Evolutionary conservation across 2,329 filamentous ascomycete genomes (phyloP).

Genomic region (Penicillium decumbens): DNA sequence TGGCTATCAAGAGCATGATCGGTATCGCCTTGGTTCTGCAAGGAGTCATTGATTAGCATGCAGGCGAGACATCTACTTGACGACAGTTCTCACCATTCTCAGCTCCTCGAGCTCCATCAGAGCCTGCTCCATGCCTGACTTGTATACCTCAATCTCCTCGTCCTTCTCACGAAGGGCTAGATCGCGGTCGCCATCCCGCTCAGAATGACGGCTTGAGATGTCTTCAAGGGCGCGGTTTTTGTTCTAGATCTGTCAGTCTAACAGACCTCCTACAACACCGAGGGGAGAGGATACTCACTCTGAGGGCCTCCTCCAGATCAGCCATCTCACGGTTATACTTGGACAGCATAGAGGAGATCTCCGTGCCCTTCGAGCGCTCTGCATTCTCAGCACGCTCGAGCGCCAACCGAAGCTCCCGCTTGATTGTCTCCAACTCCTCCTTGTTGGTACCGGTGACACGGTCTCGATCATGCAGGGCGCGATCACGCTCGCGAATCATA

Average conservation of each 20-base stretch:
- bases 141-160: constrained; percentile 96
- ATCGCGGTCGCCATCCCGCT: constrained; percentile 81
- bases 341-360: constrained; percentile 87
- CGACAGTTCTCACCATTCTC: constrained; percentile 48
- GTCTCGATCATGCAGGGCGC: constrained; percentile 89
- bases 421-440: constrained; percentile 91
- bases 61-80: background rate
- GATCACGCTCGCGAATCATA: constrained; percentile 95
- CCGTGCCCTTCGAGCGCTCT: constrained; percentile 88
- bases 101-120: constrained; percentile 88
- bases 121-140: constrained; percentile 95
- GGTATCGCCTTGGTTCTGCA: constrained; percentile 63
- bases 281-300: constrained; percentile 34
- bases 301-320: constrained; percentile 86
- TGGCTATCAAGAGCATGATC: constrained; percentile 82
- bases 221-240: constrained; percentile 88
- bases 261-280: background rate
- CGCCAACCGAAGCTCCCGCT: constrained; percentile 87
- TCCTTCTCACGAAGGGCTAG: constrained; percentile 86
- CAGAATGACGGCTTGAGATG: constrained; percentile 68
- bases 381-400: constrained; percentile 86
- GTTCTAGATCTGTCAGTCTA: constrained; percentile 49
- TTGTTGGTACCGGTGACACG: constrained; percentile 78
- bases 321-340: constrained; percentile 98
- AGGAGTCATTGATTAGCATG: background rate